phyloP scores from a whole-genome alignment of 2,329 filamentous ascomycete species.

The Phaeophleospora eucalypticola region DNA sequence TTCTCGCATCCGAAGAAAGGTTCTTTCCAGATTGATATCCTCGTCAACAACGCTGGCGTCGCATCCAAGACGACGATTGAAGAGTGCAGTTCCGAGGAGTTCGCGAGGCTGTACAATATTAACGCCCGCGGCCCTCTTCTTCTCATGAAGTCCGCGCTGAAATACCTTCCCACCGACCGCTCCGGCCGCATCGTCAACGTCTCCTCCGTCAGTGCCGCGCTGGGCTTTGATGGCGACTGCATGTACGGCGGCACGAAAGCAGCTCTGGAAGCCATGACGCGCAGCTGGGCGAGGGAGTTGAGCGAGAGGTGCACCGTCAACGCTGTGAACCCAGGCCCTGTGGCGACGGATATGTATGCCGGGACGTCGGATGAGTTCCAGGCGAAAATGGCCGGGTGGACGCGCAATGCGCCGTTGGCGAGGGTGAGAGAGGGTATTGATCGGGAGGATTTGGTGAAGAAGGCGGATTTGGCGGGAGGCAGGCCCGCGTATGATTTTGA shows the following conservation, averaged over 20 bases:
- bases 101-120: conserved; percentile 68
- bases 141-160: conserved; percentile 67
- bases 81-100: conserved; percentile 61
- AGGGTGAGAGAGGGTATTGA: conserved; percentile 59
- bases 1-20: conserved; percentile 53
- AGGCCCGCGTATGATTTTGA: conserved; percentile 61
- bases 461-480: conserved; percentile 47
- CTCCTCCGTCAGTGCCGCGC: conserved; percentile 54
- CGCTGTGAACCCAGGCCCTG: conserved; percentile 62
- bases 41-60: conserved; percentile 81
- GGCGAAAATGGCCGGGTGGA: conserved; percentile 56
- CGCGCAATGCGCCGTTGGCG: conserved; percentile 62
- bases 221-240: conserved; percentile 56
- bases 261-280: conserved; percentile 65
- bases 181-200: conserved; percentile 62
- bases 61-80: conserved; percentile 60
- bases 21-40: conserved; percentile 69
- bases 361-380: conserved; percentile 56
- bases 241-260: conserved; percentile 65
- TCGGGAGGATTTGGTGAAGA: conserved; percentile 50
- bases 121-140: conserved; percentile 80
- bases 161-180: conserved; percentile 65
- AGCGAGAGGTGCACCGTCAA: conserved; percentile 61
- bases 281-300: conserved; percentile 62
- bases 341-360: conserved; percentile 62